Percentiles rank a stretch among this genome's conserved stretches.
Evolutionary conservation across 1,139 yeast genomes (phyloP).

Genomic region (Pichia sp.): DNA sequence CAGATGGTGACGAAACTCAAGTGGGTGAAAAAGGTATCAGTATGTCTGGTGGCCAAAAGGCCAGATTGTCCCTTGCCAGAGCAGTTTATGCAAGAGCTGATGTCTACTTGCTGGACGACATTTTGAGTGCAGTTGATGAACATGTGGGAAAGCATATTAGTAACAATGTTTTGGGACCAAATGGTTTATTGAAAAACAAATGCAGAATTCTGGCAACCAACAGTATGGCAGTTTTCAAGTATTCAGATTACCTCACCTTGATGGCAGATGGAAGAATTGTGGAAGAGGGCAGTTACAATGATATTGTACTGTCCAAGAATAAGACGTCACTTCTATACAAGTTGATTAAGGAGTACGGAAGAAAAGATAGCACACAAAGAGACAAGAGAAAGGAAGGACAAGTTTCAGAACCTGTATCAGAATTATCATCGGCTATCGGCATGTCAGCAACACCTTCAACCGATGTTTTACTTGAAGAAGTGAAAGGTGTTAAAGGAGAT

Average conservation of each 20-base stretch:
- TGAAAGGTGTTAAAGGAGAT: constrained; percentile 26
- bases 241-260: constrained; percentile 71
- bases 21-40: constrained; percentile 98
- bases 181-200: constrained; percentile 72
- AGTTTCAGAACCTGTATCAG: constrained; percentile 2
- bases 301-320: constrained; percentile 40
- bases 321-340: constrained; percentile 52
- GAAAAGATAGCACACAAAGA: constrained; percentile 33
- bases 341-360: constrained; percentile 74
- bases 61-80: constrained; percentile 86
- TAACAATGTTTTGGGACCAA: constrained; percentile 73
- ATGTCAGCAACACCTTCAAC: constrained; percentile 21
- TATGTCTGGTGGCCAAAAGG: constrained; percentile 95
- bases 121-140: constrained; percentile 93
- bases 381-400: constrained; percentile 16
- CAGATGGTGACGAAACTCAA: constrained; percentile 85
- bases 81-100: constrained; percentile 96
- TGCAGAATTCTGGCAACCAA: constrained; percentile 85
- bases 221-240: constrained; percentile 75
- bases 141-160: constrained; percentile 87
- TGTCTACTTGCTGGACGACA: constrained; percentile 83
- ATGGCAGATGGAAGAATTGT: constrained; percentile 70
- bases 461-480: constrained; percentile 32
- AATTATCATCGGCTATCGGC: constrained; percentile 24
- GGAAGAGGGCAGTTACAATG: constrained; percentile 71